phyloP scores from a whole-genome alignment of 805 yeast genomes.

The Candida peoriensis region DNA sequence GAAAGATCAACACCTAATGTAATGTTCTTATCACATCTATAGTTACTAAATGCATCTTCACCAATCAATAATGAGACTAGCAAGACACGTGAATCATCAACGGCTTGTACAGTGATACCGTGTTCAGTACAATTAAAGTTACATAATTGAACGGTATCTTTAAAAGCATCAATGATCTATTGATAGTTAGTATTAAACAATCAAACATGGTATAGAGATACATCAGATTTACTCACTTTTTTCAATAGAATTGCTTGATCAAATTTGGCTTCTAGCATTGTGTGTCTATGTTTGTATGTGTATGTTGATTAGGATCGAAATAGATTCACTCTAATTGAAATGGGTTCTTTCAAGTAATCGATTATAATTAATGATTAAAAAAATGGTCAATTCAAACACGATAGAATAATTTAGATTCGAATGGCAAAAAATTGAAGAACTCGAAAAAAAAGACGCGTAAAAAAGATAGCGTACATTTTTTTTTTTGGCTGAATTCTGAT shows the following conservation, averaged over 20 bases:
- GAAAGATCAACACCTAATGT: conserved; percentile 89
- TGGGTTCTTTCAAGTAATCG: no score
- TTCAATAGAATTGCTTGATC: conserved; percentile 89
- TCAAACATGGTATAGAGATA: neutral
- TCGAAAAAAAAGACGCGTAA: no score
- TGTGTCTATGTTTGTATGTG: no score
- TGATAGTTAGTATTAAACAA: conserved; percentile 4
- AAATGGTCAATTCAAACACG: no score
- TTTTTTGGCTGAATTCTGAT: no score
- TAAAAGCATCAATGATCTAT: conserved; percentile 82
- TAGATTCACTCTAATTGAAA: no score
- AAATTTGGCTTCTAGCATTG: conserved; percentile 95
- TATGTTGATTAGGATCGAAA: no score
- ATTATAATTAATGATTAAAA: no score
- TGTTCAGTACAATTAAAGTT: conserved; percentile 95
- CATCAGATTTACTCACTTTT: conserved; percentile 39
- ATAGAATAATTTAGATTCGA: no score
- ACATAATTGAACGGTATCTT: conserved; percentile 91
- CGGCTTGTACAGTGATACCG: conserved; percentile 95
- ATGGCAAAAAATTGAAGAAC: no score
- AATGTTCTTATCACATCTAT: conserved; percentile 91
- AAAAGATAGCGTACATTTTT: no score
- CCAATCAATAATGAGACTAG: conserved; percentile 86
- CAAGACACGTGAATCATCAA: conserved; percentile 94
- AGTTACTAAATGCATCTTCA: conserved; percentile 81